A percentile compares a stretch with the other conserved stretches of the same genome.
These are phyloP conservation scores for Achaetomium macrosporum DNA, from an alignment of 2,329 filamentous ascomycete genomes.

Conservation along the genomic window DNA sequence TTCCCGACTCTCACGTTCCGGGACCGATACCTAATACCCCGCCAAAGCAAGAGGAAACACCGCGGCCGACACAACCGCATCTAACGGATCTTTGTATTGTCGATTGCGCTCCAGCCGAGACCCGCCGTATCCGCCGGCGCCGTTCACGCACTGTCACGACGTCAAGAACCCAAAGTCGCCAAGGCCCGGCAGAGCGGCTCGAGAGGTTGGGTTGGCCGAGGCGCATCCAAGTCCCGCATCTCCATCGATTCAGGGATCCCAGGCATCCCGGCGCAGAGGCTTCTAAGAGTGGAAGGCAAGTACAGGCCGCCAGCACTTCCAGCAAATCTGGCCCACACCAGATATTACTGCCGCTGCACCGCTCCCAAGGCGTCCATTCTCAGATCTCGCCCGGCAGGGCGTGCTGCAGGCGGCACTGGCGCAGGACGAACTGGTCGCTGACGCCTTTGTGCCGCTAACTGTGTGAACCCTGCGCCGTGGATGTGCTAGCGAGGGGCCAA, in stretches of 20 bases:
- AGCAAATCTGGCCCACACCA: slow-evolving; percentile 25
- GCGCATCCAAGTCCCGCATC: slow-evolving; percentile 11
- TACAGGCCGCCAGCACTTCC: slow-evolving; percentile 23
- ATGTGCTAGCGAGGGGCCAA: slow-evolving; percentile 26
- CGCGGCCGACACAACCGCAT: not conserved
- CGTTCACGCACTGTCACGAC: not conserved
- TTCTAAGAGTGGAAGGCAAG: slow-evolving; percentile 11
- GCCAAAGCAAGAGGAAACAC: not conserved
- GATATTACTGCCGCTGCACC: slow-evolving; percentile 19
- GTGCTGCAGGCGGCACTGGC: slow-evolving; percentile 33
- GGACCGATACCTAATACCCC: not conserved
- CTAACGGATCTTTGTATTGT: not conserved
- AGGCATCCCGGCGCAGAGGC: slow-evolving; percentile 9
- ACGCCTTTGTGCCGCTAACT: slow-evolving; percentile 16
- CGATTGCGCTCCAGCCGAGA: not conserved
- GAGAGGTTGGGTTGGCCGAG: slow-evolving; percentile 14
- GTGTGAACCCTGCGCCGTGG: slow-evolving; percentile 27
- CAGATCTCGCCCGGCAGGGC: slow-evolving; percentile 29
- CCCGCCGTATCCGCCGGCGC: not conserved
- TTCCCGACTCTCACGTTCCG: slow-evolving; percentile 4
- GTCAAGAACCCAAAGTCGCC: not conserved
- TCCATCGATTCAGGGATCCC: slow-evolving; percentile 4
- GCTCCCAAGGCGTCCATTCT: slow-evolving; percentile 12
- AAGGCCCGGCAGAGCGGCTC: slow-evolving; percentile 7
- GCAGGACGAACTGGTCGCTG: slow-evolving; percentile 26